Conservation (phyloP, 2,329 filamentous ascomycete species). For the Emmonsiellopsis sp. region DNA sequence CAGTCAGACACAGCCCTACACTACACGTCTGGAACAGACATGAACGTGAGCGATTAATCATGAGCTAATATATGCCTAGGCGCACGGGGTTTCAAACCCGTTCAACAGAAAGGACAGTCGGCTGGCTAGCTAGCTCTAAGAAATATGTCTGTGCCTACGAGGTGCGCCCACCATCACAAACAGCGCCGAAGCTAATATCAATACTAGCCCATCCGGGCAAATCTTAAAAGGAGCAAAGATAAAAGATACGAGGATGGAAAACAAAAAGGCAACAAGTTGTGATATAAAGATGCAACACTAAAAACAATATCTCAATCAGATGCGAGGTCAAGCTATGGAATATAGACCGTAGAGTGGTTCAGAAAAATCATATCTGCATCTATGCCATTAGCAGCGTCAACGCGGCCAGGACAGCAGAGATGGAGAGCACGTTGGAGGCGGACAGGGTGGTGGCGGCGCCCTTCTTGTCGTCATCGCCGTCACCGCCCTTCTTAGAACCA, state of each 20-base stretch:
- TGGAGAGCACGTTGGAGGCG: constrained; percentile 5
- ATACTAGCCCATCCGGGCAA: too few relatives aligned
- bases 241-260: background rate
- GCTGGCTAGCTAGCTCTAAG: too few relatives aligned
- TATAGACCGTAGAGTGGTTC: background rate
- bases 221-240: background rate
- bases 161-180: too few relatives aligned
- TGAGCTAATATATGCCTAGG: too few relatives aligned
- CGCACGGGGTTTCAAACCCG: too few relatives aligned
- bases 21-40: too few relatives aligned
- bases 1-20: too few relatives aligned
- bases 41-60: too few relatives aligned
- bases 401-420: constrained; percentile 2
- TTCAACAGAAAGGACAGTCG: too few relatives aligned
- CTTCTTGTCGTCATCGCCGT: background rate
- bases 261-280: background rate
- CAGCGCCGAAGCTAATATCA: too few relatives aligned
- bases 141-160: too few relatives aligned
- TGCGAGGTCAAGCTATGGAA: background rate
- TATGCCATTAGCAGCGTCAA: constrained; percentile 7
- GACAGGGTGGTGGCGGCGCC: constrained; percentile 10
- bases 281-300: background rate
- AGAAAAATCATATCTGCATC: background rate
- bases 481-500: constrained; percentile 10
- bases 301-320: background rate